Evolutionary conservation across 2,329 filamentous ascomycete species (phyloP), one percentile per base, ranked within the genome.

Genomic region (Fusarium chaquense): DNA sequence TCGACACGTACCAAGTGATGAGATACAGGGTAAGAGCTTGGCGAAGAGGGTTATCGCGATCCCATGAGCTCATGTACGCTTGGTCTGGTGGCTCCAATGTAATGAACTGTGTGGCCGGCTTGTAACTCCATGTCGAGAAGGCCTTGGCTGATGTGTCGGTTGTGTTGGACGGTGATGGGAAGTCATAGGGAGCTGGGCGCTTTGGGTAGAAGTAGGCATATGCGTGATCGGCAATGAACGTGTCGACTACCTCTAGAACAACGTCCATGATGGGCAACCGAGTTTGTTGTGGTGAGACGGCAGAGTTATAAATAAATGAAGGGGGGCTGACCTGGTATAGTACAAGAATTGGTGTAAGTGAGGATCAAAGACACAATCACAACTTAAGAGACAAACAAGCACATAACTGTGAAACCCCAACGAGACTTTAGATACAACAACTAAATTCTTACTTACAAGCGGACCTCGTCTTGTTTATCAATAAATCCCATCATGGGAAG

Each of bases 171-270:
- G 81, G 81, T 61, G 78, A 78, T 22, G 86, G 78, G 67, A 83
- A 82, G 77, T 87, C 84, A 76, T 86, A 86, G 20, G 84, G 85
- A 30, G 84, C 83, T 15, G 84, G 81, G 32, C 81, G 83, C 46
- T 83, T 83, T 10, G 94, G 94, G n/a, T 92, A 83, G 8, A 91
- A 73, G 36, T 82, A 84, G 51, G 94, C 90, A 78, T 97, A 98
- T 62, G 92, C 74, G 72, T 90, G 88, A 82, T 98, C 95, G 80
- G 91, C 91, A 69, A 94, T 76, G 76, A 91, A 93, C 74, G 90
- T 93, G 82, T 98, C 95, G 81, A 89, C 87, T 64, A 94, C 75
- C 81, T 98, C 94, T 71, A 98, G 91, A 46, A 96, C 89, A 82
- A 98, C 89, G 85, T 98, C 95, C 95, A 98, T 98, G 80, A 78